These are phyloP conservation scores for Arthrobotrys conoides DNA, from an alignment of 2,329 filamentous ascomycete species.

Conservation along the genomic window DNA sequence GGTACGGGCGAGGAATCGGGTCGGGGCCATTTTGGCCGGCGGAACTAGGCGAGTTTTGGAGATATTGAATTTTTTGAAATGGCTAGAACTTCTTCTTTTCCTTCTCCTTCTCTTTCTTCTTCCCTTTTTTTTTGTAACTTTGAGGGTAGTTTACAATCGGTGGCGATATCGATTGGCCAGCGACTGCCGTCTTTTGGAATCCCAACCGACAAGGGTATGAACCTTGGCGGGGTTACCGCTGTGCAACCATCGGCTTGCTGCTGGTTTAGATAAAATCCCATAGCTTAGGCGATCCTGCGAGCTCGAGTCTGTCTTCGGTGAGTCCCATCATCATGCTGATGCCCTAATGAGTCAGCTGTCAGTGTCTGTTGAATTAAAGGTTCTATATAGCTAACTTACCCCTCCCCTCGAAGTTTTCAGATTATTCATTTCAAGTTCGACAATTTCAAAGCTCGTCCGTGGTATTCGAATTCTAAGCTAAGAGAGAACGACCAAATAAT, in stretches of 20 bases:
- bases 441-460: background rate
- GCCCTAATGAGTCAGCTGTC: conserved; percentile 10
- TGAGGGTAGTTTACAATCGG: conserved; percentile 11
- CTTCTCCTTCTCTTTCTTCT: too few relatives aligned
- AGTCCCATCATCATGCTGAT: background rate
- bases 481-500: background rate
- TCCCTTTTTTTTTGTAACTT: too few relatives aligned
- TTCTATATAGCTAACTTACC: conserved; percentile 2
- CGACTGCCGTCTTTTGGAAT: background rate
- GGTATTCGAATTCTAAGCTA: too few relatives aligned
- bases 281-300: conserved; percentile 1
- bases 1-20: conserved; percentile 11
- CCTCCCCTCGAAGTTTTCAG: background rate
- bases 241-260: conserved; percentile 28
- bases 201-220: conserved; percentile 1
- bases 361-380: background rate
- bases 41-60: background rate
- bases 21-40: conserved; percentile 6
- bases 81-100: background rate
- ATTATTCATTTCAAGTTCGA: background rate
- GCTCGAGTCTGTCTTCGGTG: background rate
- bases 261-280: conserved; percentile 9
- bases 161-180: conserved; percentile 1
- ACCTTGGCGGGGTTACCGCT: conserved; percentile 15
- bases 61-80: background rate